Evolutionary conservation across 2,329 filamentous ascomycete species (phyloP), one percentile per base, ranked within the genome.

Genomic region (Alternaria burnsii): DNA sequence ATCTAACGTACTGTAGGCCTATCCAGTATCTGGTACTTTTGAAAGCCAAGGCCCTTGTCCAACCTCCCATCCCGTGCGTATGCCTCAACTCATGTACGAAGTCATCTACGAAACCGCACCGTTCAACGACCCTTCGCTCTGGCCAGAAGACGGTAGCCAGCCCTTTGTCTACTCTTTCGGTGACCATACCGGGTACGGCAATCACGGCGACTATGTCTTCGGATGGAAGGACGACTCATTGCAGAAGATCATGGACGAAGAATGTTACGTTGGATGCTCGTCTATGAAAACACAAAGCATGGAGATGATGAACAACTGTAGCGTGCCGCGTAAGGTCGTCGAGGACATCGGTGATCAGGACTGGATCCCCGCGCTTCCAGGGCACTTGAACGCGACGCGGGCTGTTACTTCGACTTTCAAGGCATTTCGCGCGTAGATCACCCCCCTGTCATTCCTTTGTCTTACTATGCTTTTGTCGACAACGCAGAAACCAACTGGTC

Each of bases 151-250:
- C 30, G 68, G 66, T 2, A 79, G 63, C 81, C 71, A 74, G 42
- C 71, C 71, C 1, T 72, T 74, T 41, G 68, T 70, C 1, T 73
- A 69, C 66, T 67, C 64, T 3, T 71, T 72, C 26, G 63, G 65
- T 38, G 82, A 82, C 79, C 80, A 22, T 44, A 80, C 79, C 38
- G 83, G 83, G 30, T 78, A 80, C 22, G 83, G 82, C 3, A 83
- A 82, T 26, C 83, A 85, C 72, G 83, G 82, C 24, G 83, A 85
- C 72, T 85, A 85, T 70, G 72, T 85, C 59, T 85, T 85, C 69
- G 83, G 83, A 57, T 85, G 83, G 83, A 81, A 84, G 70, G 81
- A 77, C 61, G 76, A 84, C 69, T 74, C 79, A 10, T 79, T 85
- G 47, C 83, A 85, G 72, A 81, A 69, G 48, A 68, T 70, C 24